Evolutionary conservation across 1,284 basidiomycete species (phyloP).

Genomic region (Gymnopus androsaceus): DNA sequence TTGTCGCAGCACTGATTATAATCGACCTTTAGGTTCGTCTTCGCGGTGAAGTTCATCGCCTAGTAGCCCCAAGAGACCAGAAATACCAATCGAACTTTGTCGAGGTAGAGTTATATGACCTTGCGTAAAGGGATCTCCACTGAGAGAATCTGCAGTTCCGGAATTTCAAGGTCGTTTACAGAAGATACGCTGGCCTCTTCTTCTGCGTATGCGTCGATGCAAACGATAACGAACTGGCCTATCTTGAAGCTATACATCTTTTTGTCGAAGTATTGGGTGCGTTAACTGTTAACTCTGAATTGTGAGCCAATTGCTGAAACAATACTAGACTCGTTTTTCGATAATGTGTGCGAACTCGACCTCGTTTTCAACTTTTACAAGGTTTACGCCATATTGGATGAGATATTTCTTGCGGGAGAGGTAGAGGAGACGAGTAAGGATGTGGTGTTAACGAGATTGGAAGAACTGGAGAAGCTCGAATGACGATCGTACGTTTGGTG

Average conservation of each 20-base stretch:
- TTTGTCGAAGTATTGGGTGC: slow-evolving; percentile 96
- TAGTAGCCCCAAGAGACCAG: slow-evolving; percentile 96
- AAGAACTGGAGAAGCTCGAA: slow-evolving; percentile 89
- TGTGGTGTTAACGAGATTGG: slow-evolving; percentile 87
- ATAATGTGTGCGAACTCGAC: slow-evolving; percentile 96
- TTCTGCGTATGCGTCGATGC: slow-evolving; percentile 98
- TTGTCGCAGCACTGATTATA: background rate
- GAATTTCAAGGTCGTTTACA: slow-evolving; percentile 93
- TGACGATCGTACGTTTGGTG: background rate
- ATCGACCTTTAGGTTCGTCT: slow-evolving; percentile 64
- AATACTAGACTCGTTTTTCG: slow-evolving; percentile 89
- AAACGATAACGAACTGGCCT: slow-evolving; percentile 97
- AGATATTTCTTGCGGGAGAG: slow-evolving; percentile 98
- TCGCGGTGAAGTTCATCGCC: slow-evolving; percentile 91
- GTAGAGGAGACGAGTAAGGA: slow-evolving; percentile 98
- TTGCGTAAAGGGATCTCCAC: background rate
- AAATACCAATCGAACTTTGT: slow-evolving; percentile 99
- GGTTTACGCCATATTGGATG: slow-evolving; percentile 96
- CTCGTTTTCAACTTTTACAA: slow-evolving; percentile 99
- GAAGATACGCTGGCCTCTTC: slow-evolving; percentile 96
- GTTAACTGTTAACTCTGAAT: slow-evolving; percentile 28
- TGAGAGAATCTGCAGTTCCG: slow-evolving; percentile 68
- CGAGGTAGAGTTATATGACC: slow-evolving; percentile 64
- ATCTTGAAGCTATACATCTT: slow-evolving; percentile 95
- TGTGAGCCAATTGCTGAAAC: slow-evolving; percentile 3